Evolutionary conservation across 2,329 filamentous ascomycete species (phyloP), one percentile per base, ranked within the genome.

Genomic region (Trichophyton verrucosum): DNA sequence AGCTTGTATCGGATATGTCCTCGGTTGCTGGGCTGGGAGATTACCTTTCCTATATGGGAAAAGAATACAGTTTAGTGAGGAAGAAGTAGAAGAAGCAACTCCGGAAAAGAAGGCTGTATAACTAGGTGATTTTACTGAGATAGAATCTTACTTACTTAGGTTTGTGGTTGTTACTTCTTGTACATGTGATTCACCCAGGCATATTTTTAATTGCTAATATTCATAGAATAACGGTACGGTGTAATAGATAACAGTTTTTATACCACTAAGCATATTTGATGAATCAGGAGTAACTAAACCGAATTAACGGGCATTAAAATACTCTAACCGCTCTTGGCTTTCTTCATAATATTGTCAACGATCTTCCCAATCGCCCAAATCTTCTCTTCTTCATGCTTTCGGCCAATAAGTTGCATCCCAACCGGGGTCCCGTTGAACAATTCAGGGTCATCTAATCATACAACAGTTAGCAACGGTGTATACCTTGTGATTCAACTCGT

Each of bases 1-100:
- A 2, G 80, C 88, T 17, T 97, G 95, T 73, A 75, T 83, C 4
- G 94, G 94, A 0, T 91, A 88, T 73, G 79, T 83, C 0, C 65
- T 89, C 11, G 91, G 91, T 1, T 66, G 68, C 5, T 62, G 71
- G 61, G 20, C 69, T 33, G 67, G 66, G 20, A 67, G 71, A 17
- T 66, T 69, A 9, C 68, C 72, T 0, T 60, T 70, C 4, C 24
- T 74, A 27, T 74, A 69, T 65, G 71, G 73, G 53, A 74, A 71
- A 64, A 64, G 72, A 40, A 66, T 75, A 33, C 64, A 70, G 57
- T 73, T 74, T 63, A 62, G 59, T 5, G 64, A 63, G 20, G 57
- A 59, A 17, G 40, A n/a, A 17, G 33, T 60, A 3, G 63, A 63
- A 17, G 27, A 59, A 17, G 13, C 13, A 33, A 44, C 13, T 1